These are phyloP conservation scores for Saccharomyces mikatae DNA, from an alignment of 805 yeast genomes.

Conservation along the genomic window DNA sequence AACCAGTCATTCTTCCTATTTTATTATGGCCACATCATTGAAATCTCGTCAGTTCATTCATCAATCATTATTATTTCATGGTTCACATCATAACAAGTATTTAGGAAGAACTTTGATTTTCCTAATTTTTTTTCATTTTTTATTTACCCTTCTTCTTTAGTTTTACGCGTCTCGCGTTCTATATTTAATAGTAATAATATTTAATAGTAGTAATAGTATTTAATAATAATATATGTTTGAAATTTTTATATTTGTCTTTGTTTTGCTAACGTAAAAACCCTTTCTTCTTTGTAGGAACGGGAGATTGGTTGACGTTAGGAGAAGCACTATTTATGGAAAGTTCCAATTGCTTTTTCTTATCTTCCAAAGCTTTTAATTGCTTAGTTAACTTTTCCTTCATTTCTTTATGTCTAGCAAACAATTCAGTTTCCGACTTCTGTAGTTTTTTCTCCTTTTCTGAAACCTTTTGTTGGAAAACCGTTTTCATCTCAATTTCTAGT, in stretches of 20 bases:
- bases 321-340: constrained; percentile 19
- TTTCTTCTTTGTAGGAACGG: constrained; percentile 60
- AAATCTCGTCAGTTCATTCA: neutral
- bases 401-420: constrained; percentile 90
- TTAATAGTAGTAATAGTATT: neutral
- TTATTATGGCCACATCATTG: neutral
- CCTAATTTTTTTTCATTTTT: neutral
- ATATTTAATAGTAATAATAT: neutral
- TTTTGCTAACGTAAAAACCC: constrained; percentile 60
- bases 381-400: constrained; percentile 89
- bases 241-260: neutral
- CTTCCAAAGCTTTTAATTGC: constrained; percentile 85
- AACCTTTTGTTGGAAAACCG: constrained; percentile 93
- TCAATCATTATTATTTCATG: neutral
- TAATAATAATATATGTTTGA: neutral
- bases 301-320: constrained; percentile 35
- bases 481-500: constrained; percentile 94
- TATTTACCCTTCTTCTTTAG: neutral
- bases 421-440: constrained; percentile 93
- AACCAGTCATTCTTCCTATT: neutral
- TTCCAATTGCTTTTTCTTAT: constrained; percentile 76
- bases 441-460: constrained; percentile 93
- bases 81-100: neutral
- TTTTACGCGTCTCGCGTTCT: neutral
- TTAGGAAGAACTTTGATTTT: neutral